Evolutionary conservation across 2,329 filamentous ascomycete species (phyloP).

Genomic region (Bipolaris sorokiniana): DNA sequence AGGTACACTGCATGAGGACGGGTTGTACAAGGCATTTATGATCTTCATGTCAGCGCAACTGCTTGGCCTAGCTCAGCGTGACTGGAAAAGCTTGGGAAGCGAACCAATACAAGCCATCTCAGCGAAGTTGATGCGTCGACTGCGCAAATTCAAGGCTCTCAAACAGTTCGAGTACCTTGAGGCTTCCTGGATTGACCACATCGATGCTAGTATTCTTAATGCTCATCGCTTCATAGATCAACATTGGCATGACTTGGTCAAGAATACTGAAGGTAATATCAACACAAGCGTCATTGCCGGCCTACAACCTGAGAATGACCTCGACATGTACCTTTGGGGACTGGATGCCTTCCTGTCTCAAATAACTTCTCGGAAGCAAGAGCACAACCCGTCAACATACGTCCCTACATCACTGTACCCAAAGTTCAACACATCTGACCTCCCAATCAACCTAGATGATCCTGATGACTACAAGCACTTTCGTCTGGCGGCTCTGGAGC

Average conservation of each 20-base stretch:
- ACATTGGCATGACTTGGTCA: constrained; percentile 16
- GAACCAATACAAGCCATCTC: constrained; percentile 20
- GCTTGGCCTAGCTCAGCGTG: constrained; percentile 4
- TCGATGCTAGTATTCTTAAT: constrained; percentile 4
- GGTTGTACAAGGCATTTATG: constrained; percentile 61
- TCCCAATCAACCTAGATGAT: constrained; percentile 13
- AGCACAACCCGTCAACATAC: constrained; percentile 11
- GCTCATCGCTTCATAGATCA: constrained; percentile 18
- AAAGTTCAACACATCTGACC: constrained; percentile 5
- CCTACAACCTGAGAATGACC: constrained; percentile 23
- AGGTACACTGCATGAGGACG: neutral
- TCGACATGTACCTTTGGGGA: constrained; percentile 23
- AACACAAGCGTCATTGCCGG: constrained; percentile 5
- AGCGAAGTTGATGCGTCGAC: constrained; percentile 30
- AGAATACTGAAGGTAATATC: constrained; percentile 7
- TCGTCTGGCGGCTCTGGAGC: constrained; percentile 58
- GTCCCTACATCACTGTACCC: constrained; percentile 16
- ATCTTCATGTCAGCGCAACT: constrained; percentile 56
- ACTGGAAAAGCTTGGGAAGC: constrained; percentile 14
- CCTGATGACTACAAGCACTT: constrained; percentile 24
- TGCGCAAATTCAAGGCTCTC: constrained; percentile 31
- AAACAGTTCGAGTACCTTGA: constrained; percentile 9
- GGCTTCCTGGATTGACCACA: constrained; percentile 9
- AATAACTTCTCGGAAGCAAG: constrained; percentile 10
- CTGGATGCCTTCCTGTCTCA: constrained; percentile 26